Conservation (phyloP, 768 basidiomycete genomes). For the Suillus spraguei region DNA sequence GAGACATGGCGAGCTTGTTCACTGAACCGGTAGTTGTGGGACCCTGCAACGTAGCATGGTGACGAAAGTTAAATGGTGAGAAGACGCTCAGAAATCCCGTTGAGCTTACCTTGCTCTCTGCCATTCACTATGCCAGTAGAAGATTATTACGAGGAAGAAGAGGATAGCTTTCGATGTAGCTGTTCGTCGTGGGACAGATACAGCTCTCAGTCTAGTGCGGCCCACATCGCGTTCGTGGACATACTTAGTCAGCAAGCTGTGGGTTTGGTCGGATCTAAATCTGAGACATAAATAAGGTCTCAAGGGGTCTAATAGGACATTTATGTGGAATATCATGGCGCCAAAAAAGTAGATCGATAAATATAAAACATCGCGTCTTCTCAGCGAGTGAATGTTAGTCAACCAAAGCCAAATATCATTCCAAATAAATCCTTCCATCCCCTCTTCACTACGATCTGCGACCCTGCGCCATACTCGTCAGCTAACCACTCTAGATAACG, state of each 20-base stretch:
- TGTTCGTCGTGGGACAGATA: slow-evolving; percentile 4
- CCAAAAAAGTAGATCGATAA: not conserved
- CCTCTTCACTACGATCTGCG: slow-evolving; percentile 40
- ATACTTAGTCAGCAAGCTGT: slow-evolving; percentile 9
- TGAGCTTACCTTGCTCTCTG: slow-evolving; percentile 10
- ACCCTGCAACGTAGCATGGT: slow-evolving; percentile 16
- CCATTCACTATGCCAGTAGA: slow-evolving; percentile 2
- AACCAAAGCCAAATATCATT: slow-evolving; percentile 45
- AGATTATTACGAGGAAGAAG: not conserved
- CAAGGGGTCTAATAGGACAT: slow-evolving; percentile 2
- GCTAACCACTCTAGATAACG: slow-evolving; percentile 79
- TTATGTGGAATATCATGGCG: not conserved
- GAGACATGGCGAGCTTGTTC: slow-evolving; percentile 80
- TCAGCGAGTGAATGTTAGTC: slow-evolving; percentile 9
- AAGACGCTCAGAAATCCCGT: not conserved
- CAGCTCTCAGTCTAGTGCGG: not conserved
- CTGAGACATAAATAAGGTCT: slow-evolving; percentile 1
- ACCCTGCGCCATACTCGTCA: slow-evolving; percentile 59
- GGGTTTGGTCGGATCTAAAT: not conserved
- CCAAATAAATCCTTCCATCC: slow-evolving; percentile 52
- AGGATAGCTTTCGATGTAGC: slow-evolving; percentile 1
- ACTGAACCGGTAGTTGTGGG: slow-evolving; percentile 32
- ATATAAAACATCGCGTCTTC: slow-evolving; percentile 3
- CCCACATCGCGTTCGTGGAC: slow-evolving; percentile 1
- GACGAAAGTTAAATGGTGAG: not conserved